Percentiles rank a stretch among this genome's conserved stretches.
Conservation (phyloP, 2,329 filamentous ascomycete genomes). For the Herpotrichia juniperi region DNA sequence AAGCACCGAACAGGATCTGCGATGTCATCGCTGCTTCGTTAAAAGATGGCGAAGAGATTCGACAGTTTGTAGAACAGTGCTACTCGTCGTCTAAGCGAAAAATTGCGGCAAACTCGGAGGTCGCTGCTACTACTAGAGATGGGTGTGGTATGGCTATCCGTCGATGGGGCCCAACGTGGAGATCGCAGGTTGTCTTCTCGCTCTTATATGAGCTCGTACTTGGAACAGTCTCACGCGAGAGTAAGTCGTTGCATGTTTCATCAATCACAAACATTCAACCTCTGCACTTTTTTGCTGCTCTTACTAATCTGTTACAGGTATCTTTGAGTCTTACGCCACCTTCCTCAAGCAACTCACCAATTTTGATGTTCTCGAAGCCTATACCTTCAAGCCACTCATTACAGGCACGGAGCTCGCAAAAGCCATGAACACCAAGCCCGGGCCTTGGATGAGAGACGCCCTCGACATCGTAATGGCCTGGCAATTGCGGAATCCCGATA, state of each 20-base stretch:
- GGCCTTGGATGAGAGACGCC: slow-evolving; percentile 83
- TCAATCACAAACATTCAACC: slow-evolving; percentile 5
- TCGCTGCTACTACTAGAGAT: slow-evolving; percentile 60
- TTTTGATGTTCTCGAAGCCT: slow-evolving; percentile 58
- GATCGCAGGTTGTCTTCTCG: slow-evolving; percentile 71
- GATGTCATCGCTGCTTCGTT: slow-evolving; percentile 71
- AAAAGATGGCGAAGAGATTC: slow-evolving; percentile 68
- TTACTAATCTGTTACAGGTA: slow-evolving; percentile 41
- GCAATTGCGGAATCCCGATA: slow-evolving; percentile 81
- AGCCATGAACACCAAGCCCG: slow-evolving; percentile 70
- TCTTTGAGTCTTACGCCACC: slow-evolving; percentile 57
- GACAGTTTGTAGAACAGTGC: slow-evolving; percentile 60
- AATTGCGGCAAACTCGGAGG: slow-evolving; percentile 51
- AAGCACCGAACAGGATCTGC: slow-evolving; percentile 75
- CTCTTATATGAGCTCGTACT: slow-evolving; percentile 67
- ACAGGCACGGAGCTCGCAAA: slow-evolving; percentile 77
- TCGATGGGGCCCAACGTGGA: slow-evolving; percentile 75
- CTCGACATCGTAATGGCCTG: slow-evolving; percentile 82
- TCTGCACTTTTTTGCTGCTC: too few species aligned
- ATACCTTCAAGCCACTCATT: slow-evolving; percentile 59
- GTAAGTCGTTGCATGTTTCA: slow-evolving; percentile 43
- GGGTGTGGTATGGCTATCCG: slow-evolving; percentile 76
- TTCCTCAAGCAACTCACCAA: slow-evolving; percentile 61
- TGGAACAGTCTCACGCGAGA: slow-evolving; percentile 44
- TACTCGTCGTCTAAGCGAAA: slow-evolving; percentile 56